These are phyloP conservation scores for Solanum aculeatissimum DNA, from an alignment of 305 asterid species.

Conservation along the genomic window DNA sequence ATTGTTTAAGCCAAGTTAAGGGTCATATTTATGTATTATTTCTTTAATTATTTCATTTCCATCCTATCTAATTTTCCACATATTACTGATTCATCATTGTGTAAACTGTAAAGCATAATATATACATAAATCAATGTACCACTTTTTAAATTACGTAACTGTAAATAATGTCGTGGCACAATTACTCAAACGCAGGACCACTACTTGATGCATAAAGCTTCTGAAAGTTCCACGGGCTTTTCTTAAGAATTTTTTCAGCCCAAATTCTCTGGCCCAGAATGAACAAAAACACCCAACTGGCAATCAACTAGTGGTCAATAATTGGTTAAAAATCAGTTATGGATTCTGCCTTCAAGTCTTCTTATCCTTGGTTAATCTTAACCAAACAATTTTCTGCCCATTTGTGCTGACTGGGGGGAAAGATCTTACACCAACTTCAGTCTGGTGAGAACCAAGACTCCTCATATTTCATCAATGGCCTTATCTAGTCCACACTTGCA, in stretches of 20 bases:
- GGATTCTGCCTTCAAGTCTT: slow-evolving; percentile 14
- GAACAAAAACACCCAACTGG: neutral
- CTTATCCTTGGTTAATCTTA: slow-evolving; percentile 14
- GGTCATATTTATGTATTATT: no score
- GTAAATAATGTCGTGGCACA: neutral
- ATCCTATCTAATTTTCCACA: no score
- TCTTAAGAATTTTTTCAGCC: neutral
- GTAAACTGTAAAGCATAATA: no score
- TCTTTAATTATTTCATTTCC: no score
- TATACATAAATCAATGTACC: neutral
- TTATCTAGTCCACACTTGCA: slow-evolving; percentile 56
- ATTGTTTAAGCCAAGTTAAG: no score
- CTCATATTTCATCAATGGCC: slow-evolving; percentile 36
- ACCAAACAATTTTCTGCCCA: slow-evolving; percentile 26
- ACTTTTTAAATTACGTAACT: neutral
- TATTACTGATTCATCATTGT: no score
- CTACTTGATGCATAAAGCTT: neutral
- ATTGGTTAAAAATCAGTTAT: slow-evolving; percentile 55
- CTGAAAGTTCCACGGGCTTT: neutral
- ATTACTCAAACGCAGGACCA: neutral
- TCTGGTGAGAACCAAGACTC: neutral
- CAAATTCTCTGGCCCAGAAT: neutral
- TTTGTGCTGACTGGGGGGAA: neutral
- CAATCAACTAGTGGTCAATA: neutral
- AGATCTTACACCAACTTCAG: neutral